Base-by-base conservation (phyloP, 1,284 basidiomycete genomes). In the Mycena sp. region DNA sequence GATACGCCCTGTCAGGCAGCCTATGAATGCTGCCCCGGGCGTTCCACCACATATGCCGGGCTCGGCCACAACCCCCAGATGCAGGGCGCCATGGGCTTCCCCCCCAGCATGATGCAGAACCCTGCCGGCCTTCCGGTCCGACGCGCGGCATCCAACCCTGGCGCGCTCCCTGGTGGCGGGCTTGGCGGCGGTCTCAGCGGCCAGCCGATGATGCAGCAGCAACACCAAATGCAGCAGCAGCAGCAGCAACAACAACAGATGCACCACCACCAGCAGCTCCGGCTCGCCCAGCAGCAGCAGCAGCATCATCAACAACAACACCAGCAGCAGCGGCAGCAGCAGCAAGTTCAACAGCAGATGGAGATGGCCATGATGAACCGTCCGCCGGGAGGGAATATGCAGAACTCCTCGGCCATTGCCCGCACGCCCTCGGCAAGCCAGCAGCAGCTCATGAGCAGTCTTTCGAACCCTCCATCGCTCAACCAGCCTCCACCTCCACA, bases 361-460 rank as follows among this genome's bases (percentile, higher is more conserved):
- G 62, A 64, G 45, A 65, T 69, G 52, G 60, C 57, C 48, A 73
- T 77, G 72, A 69, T 72, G 55, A 77, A 78, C 30, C 30, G 46
- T 17, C 56, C 53, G 32, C 56, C 50, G n/a, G 52, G 62, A n/a
- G n/a, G n/a, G n/a, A n/a, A n/a, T n/a, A n/a, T n/a, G n/a, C n/a
- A n/a, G n/a, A n/a, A n/a, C n/a, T n/a, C n/a, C n/a, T n/a, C n/a
- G n/a, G n/a, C n/a, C n/a, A n/a, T n/a, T n/a, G n/a, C n/a, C n/a
- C n/a, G n/a, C n/a, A n/a, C n/a, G n/a, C n/a, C n/a, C n/a, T n/a
- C n/a, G n/a, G n/a, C n/a, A n/a, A 72, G 72, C n/a, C 72, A 71
- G 40, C 56, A 41, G 43, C 83, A 80, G 65, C 73, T 85, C 58
- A 87, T 89, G 81, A 76, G 76, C 63, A 83, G 81, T 65, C 76